Evolutionary conservation across 768 basidiomycete genomes (phyloP).

Genomic region (Lactarius pseudohatsudake): DNA sequence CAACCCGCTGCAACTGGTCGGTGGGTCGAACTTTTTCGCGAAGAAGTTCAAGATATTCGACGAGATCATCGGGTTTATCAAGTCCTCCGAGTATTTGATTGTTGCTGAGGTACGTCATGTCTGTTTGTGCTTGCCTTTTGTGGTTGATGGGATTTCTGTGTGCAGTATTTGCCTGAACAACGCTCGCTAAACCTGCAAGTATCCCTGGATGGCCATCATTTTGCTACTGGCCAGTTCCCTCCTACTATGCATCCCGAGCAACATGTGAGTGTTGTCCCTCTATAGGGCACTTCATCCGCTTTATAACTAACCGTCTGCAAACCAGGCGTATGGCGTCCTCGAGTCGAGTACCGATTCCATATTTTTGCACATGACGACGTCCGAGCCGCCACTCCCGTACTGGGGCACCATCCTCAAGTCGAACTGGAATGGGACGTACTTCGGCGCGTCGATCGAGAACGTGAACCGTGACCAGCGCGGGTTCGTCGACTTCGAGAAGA

Average conservation of each 20-base stretch:
- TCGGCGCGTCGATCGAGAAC: slow-evolving; percentile 78
- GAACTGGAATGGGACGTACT: slow-evolving; percentile 98
- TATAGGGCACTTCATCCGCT: background rate
- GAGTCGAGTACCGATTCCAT: slow-evolving; percentile 92
- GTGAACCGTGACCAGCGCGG: slow-evolving; percentile 89
- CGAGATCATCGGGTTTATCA: slow-evolving; percentile 90
- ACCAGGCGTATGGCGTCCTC: slow-evolving; percentile 86
- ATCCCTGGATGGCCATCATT: slow-evolving; percentile 85
- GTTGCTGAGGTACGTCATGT: slow-evolving; percentile 76
- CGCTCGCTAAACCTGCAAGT: slow-evolving; percentile 82
- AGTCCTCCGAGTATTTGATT: slow-evolving; percentile 94
- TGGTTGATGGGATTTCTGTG: background rate
- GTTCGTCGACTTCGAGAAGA: slow-evolving; percentile 97
- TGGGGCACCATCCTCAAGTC: slow-evolving; percentile 95
- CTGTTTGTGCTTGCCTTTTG: background rate
- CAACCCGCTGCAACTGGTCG: slow-evolving; percentile 77
- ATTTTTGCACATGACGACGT: slow-evolving; percentile 96
- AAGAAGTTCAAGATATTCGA: slow-evolving; percentile 79
- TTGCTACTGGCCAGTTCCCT: slow-evolving; percentile 88
- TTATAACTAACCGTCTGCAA: background rate
- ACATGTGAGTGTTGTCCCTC: slow-evolving; percentile 54
- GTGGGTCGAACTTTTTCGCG: slow-evolving; percentile 70
- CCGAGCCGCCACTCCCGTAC: slow-evolving; percentile 64
- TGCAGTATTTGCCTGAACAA: slow-evolving; percentile 51
- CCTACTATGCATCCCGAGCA: slow-evolving; percentile 87